phyloP scores from a whole-genome alignment of 108 stramenopile genomes.

The Cylindrotheca fusiformis region DNA sequence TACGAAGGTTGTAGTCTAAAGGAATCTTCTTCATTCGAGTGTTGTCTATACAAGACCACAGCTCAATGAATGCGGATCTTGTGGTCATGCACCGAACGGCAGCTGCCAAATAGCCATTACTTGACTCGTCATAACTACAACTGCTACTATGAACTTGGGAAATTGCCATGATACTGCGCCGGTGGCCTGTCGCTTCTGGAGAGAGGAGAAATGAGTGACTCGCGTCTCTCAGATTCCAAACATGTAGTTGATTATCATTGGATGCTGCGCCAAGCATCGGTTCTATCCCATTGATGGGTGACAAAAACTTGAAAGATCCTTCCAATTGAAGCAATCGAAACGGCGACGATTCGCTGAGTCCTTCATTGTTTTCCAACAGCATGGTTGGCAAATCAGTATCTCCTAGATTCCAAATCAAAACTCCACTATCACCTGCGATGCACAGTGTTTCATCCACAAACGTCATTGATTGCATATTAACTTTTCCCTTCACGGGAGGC shows the following conservation, averaged over 20 bases:
- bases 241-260: background rate
- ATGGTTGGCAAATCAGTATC: too few relatives aligned
- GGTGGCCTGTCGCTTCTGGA: background rate
- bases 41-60: background rate
- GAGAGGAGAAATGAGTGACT: too few relatives aligned
- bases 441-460: background rate
- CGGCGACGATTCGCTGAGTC: background rate
- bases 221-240: background rate
- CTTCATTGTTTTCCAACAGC: background rate
- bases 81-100: background rate
- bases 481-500: background rate
- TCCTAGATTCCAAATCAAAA: too few relatives aligned
- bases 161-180: background rate
- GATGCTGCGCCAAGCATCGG: background rate
- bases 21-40: background rate
- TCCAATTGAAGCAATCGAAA: background rate
- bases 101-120: background rate
- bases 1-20: background rate
- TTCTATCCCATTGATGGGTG: background rate
- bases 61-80: background rate
- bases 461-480: background rate
- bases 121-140: too few relatives aligned
- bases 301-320: background rate
- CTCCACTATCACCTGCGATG: background rate
- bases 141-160: background rate